Evolutionary conservation across 495 filamentous ascomycete species (phyloP), one percentile per base, ranked within the genome.

Genomic region (Penicillium psychrofluorescens): DNA sequence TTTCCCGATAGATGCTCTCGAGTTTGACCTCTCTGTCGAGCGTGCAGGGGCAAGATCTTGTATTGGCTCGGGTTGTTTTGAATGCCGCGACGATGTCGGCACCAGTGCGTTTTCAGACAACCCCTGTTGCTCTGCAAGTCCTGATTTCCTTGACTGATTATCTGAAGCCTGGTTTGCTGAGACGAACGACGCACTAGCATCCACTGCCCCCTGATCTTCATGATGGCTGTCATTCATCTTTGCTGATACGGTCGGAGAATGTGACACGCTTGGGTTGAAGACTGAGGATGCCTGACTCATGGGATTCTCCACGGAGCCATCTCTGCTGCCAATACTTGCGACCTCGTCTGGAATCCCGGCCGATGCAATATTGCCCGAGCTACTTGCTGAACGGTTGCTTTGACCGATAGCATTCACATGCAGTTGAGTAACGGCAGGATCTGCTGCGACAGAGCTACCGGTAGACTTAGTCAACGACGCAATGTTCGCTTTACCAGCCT

Each of bases 401-500:
- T 50, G 50, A 30, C 79, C 76, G 35, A 78, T 61, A 13, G 72
- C 78, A 50, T 66, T 80, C 16, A 77, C 73, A 52, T 79, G 75
- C 11, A 81, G 55, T 22, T 82, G 74, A 9, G 74, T 78, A 32
- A 83, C 56, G 7, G 67, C 56, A 12, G 70, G 64, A 44, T 70
- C 64, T 28, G 54, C 61, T 27, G 59, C 55, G 28, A 62, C 51
- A 29, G 60, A 55, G 35, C 62, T 55, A 44, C 65, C 52, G 29
- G 65, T 70, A 15, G 66, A 61, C 50, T 75, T 75, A 31, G 71
- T 72, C 9, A 79, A 58, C 11, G 76, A 65, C n/a, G 52, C 48
- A 36, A 56, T 50, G 32, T 54, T 63, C 29, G 63, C 49, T 48
- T 70, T 74, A 11, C 57, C 34, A 2, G 48, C 57, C 11, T 55